A percentile compares a stretch with the other conserved stretches of the same genome.
Evolutionary conservation across 2,329 filamentous ascomycete species (phyloP).

Genomic region (Aspergillus viridinutans): DNA sequence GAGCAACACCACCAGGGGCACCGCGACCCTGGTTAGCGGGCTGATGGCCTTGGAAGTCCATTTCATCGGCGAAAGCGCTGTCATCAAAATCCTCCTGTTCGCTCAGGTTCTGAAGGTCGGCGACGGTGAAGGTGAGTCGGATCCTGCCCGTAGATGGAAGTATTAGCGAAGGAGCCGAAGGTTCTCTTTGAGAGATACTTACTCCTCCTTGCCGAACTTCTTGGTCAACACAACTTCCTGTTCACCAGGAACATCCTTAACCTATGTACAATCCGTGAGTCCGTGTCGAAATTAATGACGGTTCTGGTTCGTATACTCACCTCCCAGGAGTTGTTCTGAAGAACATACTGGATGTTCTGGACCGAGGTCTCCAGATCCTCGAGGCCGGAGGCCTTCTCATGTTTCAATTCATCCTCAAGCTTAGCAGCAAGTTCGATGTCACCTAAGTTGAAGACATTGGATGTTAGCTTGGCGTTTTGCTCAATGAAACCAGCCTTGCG

Average conservation of each 20-base stretch:
- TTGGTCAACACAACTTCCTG: constrained; percentile 84
- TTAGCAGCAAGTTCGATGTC: constrained; percentile 82
- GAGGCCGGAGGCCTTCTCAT: constrained; percentile 77
- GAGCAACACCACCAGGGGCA: constrained; percentile 46
- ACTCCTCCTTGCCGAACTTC: constrained; percentile 85
- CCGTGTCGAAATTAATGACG: neutral
- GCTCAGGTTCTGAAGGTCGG: constrained; percentile 69
- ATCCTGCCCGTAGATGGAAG: constrained; percentile 49
- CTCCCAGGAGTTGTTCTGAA: constrained; percentile 80
- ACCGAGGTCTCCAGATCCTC: constrained; percentile 71
- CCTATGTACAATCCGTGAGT: constrained; percentile 26
- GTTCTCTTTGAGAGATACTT: constrained; percentile 30
- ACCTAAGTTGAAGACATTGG: constrained; percentile 34
- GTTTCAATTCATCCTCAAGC: constrained; percentile 75
- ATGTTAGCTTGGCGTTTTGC: neutral
- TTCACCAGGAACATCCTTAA: constrained; percentile 73
- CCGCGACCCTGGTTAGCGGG: constrained; percentile 54
- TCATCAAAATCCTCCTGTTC: constrained; percentile 56
- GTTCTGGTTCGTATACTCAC: constrained; percentile 38
- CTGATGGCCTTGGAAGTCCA: constrained; percentile 52
- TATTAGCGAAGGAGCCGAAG: neutral
- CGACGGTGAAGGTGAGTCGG: constrained; percentile 77
- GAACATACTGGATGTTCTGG: constrained; percentile 86
- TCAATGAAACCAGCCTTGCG: neutral
- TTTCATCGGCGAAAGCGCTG: constrained; percentile 53